Base-by-base conservation (phyloP, 805 yeast genomes). In the Candida montana region DNA sequence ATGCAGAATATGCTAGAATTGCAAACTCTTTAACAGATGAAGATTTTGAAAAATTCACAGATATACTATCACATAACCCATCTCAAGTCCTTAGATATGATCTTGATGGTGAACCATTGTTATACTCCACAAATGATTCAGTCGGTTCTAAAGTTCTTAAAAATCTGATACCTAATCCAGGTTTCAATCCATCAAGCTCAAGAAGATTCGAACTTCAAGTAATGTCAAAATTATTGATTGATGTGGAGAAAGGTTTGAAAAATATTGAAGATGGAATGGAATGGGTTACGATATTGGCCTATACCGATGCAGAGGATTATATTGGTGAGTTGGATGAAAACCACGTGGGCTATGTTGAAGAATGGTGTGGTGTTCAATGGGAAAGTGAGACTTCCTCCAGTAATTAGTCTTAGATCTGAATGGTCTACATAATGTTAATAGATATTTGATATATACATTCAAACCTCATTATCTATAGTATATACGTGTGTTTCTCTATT, bases 271-370 rank as follows among this genome's bases (percentile, higher is more conserved):
- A 77, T 28, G 97, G 98, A 11, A 91, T 91, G 95, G 95, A 91
- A 48, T 93, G 99, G 99, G 98, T 97, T 2, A 85, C 98, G 0
- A 84, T 93, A 24, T 65, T 87, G 20, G 84, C 91, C 2, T 85
- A 81, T 32, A 86, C 96, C 0, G 89, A 86, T 51, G 62, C 64
- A 7, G 81, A 77, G 49, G 95, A 86, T 56, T 77, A 67, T 46
- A 62, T 69, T 13, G 81, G 88, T 11, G 47, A 59, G 20, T 62
- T 78, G 34, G 89, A 83, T 47, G 73, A 65, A 7, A 68, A 77
- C 42, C 75, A 77, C 32, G 89, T 86, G n/a, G 95, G 87, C 0
- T 87, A 86, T 53, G 75, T 79, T 1, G 83, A 81, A 54, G 95
- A 87, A 61, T 81, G 77, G 75, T 80, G 79, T 37, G 91, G 85